Evolutionary conservation across 768 basidiomycete species (phyloP).

Genomic region (Lactarius pseudohatsudake): DNA sequence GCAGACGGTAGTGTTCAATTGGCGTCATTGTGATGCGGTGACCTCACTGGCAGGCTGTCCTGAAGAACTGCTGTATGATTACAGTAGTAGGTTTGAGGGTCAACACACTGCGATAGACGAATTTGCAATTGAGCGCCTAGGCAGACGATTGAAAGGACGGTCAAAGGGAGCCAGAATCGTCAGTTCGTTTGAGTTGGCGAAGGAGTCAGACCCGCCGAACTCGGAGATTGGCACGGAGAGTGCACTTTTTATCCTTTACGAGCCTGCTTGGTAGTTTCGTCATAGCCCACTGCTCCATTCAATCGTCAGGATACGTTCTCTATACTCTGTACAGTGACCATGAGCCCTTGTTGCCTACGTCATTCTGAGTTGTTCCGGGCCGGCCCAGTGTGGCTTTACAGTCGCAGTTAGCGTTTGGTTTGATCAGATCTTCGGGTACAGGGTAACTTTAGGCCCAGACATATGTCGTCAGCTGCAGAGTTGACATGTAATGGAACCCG

Average conservation of each 20-base stretch:
- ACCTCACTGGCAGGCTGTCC: constrained; percentile 12
- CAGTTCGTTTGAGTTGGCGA: background rate
- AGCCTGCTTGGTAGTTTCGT: background rate
- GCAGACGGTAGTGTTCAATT: constrained; percentile 7
- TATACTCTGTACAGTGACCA: too few relatives aligned
- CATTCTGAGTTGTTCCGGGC: constrained; percentile 1
- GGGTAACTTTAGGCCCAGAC: background rate
- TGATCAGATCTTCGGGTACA: background rate
- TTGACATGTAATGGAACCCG: background rate
- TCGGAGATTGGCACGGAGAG: background rate
- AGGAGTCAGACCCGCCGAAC: background rate
- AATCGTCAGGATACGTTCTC: background rate
- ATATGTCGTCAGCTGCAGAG: background rate
- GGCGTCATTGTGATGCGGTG: constrained; percentile 3
- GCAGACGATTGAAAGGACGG: constrained; percentile 1
- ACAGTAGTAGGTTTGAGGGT: constrained; percentile 4
- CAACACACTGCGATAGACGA: background rate
- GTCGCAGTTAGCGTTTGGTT: background rate
- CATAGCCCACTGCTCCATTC: constrained; percentile 5
- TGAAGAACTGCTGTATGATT: constrained; percentile 19
- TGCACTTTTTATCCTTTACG: constrained; percentile 1
- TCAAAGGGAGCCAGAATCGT: background rate
- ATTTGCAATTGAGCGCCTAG: constrained; percentile 1
- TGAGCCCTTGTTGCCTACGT: background rate
- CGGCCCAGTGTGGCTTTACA: background rate